Evolutionary conservation across 106 monocot species (phyloP).

Genomic region (Triglochin maritima): DNA sequence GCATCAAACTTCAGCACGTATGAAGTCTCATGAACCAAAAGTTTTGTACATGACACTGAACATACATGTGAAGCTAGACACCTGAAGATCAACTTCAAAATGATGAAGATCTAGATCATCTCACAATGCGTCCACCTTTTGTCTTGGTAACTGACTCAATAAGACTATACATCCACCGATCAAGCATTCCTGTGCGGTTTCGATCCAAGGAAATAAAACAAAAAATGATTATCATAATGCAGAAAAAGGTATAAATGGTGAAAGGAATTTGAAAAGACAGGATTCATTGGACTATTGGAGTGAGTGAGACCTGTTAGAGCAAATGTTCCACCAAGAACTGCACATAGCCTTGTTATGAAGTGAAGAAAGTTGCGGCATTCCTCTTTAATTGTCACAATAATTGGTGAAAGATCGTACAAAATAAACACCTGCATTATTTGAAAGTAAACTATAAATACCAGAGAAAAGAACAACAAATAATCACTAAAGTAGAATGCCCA

Average conservation of each 20-base stretch:
- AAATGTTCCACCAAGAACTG: conserved; percentile 98
- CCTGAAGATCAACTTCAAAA: no score
- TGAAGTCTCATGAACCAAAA: no score
- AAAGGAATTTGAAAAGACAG: neutral
- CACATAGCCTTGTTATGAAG: conserved; percentile 92
- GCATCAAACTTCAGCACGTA: no score
- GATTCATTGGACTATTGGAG: neutral
- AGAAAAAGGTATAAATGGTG: no score
- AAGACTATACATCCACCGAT: conserved; percentile 78
- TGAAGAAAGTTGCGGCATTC: conserved; percentile 95
- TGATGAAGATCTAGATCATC: conserved; percentile 2
- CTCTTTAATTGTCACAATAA: conserved; percentile 90
- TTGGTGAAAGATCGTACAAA: conserved; percentile 97
- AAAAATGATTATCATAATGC: neutral
- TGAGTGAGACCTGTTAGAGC: conserved; percentile 63
- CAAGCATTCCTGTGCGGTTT: conserved; percentile 71
- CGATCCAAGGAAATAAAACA: neutral
- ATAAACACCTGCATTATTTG: conserved; percentile 56
- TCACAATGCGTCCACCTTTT: conserved; percentile 18
- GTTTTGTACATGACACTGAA: no score
- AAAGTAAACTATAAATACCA: conserved; percentile 1
- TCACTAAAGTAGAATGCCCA: conserved; percentile 7
- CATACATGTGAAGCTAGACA: no score
- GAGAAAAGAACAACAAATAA: neutral
- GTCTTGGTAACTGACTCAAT: conserved; percentile 51